These are phyloP conservation scores for Pseudogymnoascus sp. DNA, from an alignment of 2,329 filamentous ascomycete species.

Conservation along the genomic window DNA sequence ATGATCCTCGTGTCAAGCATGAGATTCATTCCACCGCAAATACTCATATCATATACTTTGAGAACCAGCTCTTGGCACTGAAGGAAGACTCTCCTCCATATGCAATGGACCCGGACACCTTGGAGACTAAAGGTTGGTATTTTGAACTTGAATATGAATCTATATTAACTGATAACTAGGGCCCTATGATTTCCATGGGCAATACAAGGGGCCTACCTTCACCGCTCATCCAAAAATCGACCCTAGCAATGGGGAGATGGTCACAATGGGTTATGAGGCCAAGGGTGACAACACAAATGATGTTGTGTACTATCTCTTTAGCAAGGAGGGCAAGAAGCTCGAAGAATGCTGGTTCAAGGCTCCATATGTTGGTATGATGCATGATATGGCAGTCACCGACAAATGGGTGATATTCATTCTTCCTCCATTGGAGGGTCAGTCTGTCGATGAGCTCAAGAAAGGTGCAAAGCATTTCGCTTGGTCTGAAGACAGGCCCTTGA, in stretches of 20 bases:
- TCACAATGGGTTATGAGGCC: conserved; percentile 43
- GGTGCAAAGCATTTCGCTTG: conserved; percentile 44
- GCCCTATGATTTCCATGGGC: conserved; percentile 41
- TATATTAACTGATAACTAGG: conserved; percentile 27
- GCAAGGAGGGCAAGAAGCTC: conserved; percentile 34
- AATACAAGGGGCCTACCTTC: conserved; percentile 38
- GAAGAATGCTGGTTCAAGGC: conserved; percentile 41
- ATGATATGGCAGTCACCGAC: conserved; percentile 39
- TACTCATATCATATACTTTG: conserved; percentile 51
- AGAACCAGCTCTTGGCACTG: conserved; percentile 43
- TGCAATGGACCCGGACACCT: conserved; percentile 38
- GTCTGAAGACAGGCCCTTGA: conserved; percentile 46
- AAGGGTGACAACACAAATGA: conserved; percentile 34
- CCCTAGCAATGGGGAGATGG: conserved; percentile 42
- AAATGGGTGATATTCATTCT: conserved; percentile 40
- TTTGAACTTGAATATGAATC: no score
- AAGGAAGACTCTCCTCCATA: conserved; percentile 47
- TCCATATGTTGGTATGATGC: conserved; percentile 45
- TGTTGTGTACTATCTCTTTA: conserved; percentile 40
- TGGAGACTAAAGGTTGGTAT: conserved; percentile 30
- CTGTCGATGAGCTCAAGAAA: conserved; percentile 16
- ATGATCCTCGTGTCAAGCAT: conserved; percentile 45
- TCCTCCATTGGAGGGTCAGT: conserved; percentile 38
- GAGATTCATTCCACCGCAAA: conserved; percentile 49
- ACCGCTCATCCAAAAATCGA: conserved; percentile 46